Percentiles rank a stretch among this genome's conserved stretches.
These are phyloP conservation scores for Ceratocystis alfenasii DNA, from an alignment of 2,329 filamentous ascomycete genomes.

Conservation along the genomic window DNA sequence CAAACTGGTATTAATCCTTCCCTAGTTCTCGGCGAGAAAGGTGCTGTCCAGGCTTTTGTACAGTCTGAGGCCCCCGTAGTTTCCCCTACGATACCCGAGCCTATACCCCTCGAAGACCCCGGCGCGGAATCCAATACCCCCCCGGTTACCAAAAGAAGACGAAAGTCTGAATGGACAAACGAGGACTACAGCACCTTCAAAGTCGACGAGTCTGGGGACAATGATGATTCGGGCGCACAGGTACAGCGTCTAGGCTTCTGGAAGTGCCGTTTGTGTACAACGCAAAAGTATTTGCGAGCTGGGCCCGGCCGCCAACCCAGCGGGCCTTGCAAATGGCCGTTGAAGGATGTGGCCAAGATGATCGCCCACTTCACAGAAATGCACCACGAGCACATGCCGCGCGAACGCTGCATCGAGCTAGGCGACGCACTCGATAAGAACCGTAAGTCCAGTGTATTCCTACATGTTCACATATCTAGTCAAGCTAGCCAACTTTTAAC, in stretches of 20 bases:
- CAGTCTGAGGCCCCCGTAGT: conserved; percentile 14
- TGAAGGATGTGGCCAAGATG: conserved; percentile 38
- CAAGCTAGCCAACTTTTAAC: neutral
- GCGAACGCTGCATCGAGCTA: conserved; percentile 35
- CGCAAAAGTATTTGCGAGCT: conserved; percentile 34
- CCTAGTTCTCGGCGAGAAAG: conserved; percentile 21
- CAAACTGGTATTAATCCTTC: conserved; percentile 24
- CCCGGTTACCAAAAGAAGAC: conserved; percentile 19
- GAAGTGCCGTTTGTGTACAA: conserved; percentile 36
- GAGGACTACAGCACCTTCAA: conserved; percentile 17
- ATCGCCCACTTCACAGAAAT: conserved; percentile 38
- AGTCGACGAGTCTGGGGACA: conserved; percentile 22
- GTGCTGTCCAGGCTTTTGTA: conserved; percentile 22
- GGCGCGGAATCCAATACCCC: conserved; percentile 19
- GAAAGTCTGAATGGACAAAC: conserved; percentile 16
- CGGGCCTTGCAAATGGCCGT: conserved; percentile 37
- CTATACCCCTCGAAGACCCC: conserved; percentile 18
- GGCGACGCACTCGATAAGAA: conserved; percentile 34
- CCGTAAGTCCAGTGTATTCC: conserved; percentile 27
- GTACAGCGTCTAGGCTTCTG: conserved; percentile 36
- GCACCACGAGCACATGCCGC: conserved; percentile 34
- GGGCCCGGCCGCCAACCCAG: conserved; percentile 33
- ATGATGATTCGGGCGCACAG: conserved; percentile 22
- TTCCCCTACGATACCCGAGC: conserved; percentile 15
- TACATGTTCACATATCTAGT: neutral